Evolutionary conservation across 208 protist species (phyloP), one percentile per base, ranked within the genome.

Genomic region (Acanthamoeba royreba): DNA sequence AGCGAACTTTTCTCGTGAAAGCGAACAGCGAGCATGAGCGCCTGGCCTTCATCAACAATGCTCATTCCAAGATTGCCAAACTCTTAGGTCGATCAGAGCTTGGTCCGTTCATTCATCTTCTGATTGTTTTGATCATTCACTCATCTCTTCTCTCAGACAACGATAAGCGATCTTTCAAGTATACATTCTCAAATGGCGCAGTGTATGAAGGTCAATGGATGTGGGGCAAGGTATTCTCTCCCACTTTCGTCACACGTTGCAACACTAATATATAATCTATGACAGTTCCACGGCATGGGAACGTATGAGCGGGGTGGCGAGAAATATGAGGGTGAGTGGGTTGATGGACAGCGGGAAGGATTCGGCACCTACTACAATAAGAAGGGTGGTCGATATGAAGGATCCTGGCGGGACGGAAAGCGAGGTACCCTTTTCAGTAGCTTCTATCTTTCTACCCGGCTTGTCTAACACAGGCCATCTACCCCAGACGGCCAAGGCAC

Each of bases 301-400:
- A 88, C 79, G 28, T 88, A 63, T 47, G 49, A 63, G 15, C 52
- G 61, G 47, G 61, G 61, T 47, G 49, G 47, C 4, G 79, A 88
- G 79, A 63, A 53, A 22, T 88, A 88, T 47, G 79, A 88, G 79
- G 79, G 79, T 22, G 79, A 88, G 35, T 88, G 79, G 79, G 46
- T 22, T 33, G 38, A 88, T 22, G 79, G 79, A 15, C 43, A 61
- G 49, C 79, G 79, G 1, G 47, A 88, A 25, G 79, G 79, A 8
- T 88, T 43, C 22, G 79, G 79, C 9, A 61, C 33, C n/a, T 88
- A 81, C 69, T 81, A 88, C 49, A 88, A 53, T 31, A 2, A 31
- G 45, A 88, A 88, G 49, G 79, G 49, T 47, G 49, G 79, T 38
- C 42, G 79, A 8, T 88, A 63, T 38, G 79, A 88, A 28, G 79